phyloP scores from a whole-genome alignment of 1,284 basidiomycete genomes.

The Cystobasidium pallidum region DNA sequence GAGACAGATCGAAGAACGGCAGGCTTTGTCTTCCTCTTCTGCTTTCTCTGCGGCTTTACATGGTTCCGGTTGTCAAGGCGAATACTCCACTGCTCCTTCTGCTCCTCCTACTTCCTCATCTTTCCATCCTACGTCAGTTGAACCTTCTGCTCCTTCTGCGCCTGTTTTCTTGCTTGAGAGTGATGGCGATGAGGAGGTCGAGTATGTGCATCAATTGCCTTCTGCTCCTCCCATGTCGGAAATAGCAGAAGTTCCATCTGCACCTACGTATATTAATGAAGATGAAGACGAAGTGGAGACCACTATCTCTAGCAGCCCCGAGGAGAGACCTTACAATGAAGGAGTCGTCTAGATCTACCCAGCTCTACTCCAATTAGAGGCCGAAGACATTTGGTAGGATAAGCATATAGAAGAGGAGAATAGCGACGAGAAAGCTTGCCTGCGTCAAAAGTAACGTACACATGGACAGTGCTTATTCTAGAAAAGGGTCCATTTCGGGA shows the following conservation, averaged over 20 bases:
- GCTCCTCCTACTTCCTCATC: constrained; percentile 7
- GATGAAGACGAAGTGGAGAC: not conserved
- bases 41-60: too few relatives aligned
- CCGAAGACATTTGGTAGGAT: too few relatives aligned
- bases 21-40: not conserved
- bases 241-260: constrained; percentile 1
- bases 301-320: not conserved
- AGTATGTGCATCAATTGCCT: not conserved
- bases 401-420: too few relatives aligned
- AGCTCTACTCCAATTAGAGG: not conserved
- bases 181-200: not conserved
- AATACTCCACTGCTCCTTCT: constrained; percentile 1
- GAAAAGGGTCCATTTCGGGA: too few relatives aligned
- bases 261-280: constrained; percentile 3
- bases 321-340: constrained; percentile 14
- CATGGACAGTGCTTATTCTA: too few relatives aligned
- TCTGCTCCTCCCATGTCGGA: constrained; percentile 14
- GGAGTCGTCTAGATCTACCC: constrained; percentile 27
- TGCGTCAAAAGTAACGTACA: too few relatives aligned
- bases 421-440: too few relatives aligned
- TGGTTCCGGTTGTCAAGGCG: not conserved
- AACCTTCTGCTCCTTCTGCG: constrained; percentile 18
- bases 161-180: constrained; percentile 13
- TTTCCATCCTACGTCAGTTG: not conserved
- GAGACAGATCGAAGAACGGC: constrained; percentile 24